phyloP scores from a whole-genome alignment of 331 rosid species.

The Erythrophleum ivorense region DNA sequence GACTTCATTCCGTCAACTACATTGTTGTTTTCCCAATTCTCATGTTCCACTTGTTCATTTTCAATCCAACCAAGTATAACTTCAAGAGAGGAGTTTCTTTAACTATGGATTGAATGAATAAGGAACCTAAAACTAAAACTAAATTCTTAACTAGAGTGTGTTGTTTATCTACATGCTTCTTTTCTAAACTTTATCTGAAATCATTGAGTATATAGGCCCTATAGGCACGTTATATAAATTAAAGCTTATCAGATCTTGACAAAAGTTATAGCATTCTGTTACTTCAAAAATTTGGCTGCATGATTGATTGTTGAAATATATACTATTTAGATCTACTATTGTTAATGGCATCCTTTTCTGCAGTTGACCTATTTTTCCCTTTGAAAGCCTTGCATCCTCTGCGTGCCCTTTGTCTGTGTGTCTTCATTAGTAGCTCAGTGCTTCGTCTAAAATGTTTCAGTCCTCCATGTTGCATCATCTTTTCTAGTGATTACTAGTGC shows the following conservation, averaged over 20 bases:
- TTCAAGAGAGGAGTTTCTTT: neutral
- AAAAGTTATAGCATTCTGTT: conserved; percentile 19
- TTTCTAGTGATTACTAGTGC: too few species aligned
- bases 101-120: neutral
- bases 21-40: neutral
- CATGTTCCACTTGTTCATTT: neutral
- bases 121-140: neutral
- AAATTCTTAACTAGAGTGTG: neutral
- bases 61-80: neutral
- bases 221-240: neutral
- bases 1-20: neutral
- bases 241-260: conserved; percentile 3
- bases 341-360: conserved; percentile 44
- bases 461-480: too few species aligned
- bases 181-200: conserved; percentile 1
- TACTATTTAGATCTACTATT: conserved; percentile 47
- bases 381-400: too few species aligned
- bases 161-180: conserved; percentile 5
- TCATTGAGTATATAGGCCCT: conserved; percentile 20
- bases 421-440: too few species aligned
- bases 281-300: conserved; percentile 38
- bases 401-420: too few species aligned
- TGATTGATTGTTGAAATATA: conserved; percentile 35
- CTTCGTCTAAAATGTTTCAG: too few species aligned
- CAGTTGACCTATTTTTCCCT: too few species aligned